Evolutionary conservation across 2,329 filamentous ascomycete species (phyloP), one percentile per base, ranked within the genome.

Genomic region (Grosmannia penicillata): DNA sequence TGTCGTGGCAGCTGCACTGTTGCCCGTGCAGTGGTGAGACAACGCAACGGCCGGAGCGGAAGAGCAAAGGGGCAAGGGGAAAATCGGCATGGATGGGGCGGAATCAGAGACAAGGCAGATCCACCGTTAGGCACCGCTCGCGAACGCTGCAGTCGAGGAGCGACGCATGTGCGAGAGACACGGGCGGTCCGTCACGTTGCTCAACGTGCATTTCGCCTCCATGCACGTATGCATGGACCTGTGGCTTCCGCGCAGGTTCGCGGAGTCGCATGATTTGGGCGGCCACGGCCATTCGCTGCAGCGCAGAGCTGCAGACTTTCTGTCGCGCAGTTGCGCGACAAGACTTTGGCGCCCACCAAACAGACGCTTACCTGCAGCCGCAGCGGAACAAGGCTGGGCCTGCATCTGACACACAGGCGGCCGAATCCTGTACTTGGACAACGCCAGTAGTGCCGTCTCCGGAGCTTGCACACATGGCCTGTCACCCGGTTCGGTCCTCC

Each of bases 301-400:
- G 23, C 36, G 36, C 36, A 15, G 24, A 38, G n/a, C 41, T 32
- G 36, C 36, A 27, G 15, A 29, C 15, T n/a, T n/a, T n/a, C n/a
- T n/a, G n/a, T n/a, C n/a, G 37, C 39, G 42, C 42, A 44, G 4
- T 23, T 39, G 42, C 42, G 42, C 24, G 29, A 14, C 15, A 42
- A 13, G n/a, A 11, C 25, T 19, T 18, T 5, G 6, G 26, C 7
- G 14, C 17, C 32, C 28, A 35, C 41, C 32, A 40, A 21, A 30
- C 41, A 36, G 32, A 18, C 11, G 8, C 24, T 34, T 29, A 31
- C 26, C 8, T 15, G n/a, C 26, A 30, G 8, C 33, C 36, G 31
- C 27, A 41, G 17, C n/a, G 30, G n/a, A 37, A 23, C 40, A 34
- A 40, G 41, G 41, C 41, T 43, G 27, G 26, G 31, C 23, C 7